These are phyloP conservation scores for Populus ilicifolia DNA, from an alignment of 345 rosid species.

Conservation along the genomic window DNA sequence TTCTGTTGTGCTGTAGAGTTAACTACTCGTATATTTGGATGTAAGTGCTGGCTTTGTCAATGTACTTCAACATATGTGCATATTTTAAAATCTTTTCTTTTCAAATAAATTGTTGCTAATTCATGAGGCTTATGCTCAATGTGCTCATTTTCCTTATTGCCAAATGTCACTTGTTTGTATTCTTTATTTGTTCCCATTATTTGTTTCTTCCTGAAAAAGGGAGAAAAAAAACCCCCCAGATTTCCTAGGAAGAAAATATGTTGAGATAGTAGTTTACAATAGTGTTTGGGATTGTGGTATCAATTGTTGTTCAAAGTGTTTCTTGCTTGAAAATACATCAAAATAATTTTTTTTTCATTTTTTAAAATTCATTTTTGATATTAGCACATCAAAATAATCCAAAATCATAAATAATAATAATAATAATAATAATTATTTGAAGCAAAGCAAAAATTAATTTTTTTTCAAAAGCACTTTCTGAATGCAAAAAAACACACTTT, in stretches of 20 bases:
- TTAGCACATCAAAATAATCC: too few species aligned
- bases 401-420: too few species aligned
- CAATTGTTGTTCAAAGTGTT: too few species aligned
- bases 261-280: neutral
- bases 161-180: neutral
- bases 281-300: too few species aligned
- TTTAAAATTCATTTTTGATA: too few species aligned
- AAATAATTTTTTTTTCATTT: too few species aligned
- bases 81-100: neutral
- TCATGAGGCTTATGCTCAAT: neutral
- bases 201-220: neutral
- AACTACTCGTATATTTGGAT: neutral
- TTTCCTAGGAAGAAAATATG: neutral
- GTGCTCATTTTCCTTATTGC: neutral
- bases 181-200: neutral
- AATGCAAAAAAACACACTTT: too few species aligned
- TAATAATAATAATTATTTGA: too few species aligned
- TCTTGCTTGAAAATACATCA: too few species aligned
- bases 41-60: neutral
- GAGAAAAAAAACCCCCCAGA: neutral
- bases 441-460: too few species aligned
- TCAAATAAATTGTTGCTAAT: neutral
- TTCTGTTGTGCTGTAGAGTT: neutral
- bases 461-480: too few species aligned
- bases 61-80: neutral